Percentiles rank a stretch among this genome's conserved stretches.
These are phyloP conservation scores for Picea abies DNA, from an alignment of 83 land plant species.

Conservation along the genomic window DNA sequence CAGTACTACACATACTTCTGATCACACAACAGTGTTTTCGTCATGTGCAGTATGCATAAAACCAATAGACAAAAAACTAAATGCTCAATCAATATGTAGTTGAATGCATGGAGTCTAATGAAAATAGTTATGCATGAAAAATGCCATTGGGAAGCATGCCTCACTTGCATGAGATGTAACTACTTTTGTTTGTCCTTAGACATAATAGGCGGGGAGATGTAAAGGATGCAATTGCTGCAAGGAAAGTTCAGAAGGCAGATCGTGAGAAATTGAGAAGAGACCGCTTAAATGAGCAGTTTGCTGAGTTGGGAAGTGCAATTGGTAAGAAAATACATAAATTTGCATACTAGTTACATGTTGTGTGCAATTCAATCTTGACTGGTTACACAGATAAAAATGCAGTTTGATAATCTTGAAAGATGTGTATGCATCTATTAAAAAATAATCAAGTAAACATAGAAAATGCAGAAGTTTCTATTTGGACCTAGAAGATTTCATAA, in stretches of 20 bases:
- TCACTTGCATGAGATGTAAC: too few species aligned
- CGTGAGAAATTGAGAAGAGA: conserved; percentile 81
- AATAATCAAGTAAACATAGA: not conserved
- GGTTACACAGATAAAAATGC: not conserved
- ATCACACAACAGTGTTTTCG: too few species aligned
- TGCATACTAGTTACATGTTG: not conserved
- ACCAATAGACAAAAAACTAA: too few species aligned
- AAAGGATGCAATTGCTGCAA: conserved; percentile 44
- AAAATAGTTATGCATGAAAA: too few species aligned
- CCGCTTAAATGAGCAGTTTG: conserved; percentile 75
- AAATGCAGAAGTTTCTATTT: not conserved
- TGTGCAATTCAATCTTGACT: too few species aligned
- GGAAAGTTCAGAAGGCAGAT: conserved; percentile 78
- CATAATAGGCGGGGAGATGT: conserved; percentile 12
- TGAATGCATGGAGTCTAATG: too few species aligned
- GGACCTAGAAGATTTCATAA: not conserved
- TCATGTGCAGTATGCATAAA: too few species aligned
- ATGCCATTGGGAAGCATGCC: too few species aligned
- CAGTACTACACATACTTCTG: too few species aligned
- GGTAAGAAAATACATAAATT: conserved; percentile 39
- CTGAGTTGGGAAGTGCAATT: conserved; percentile 65
- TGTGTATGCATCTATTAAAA: not conserved
- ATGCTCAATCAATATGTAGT: too few species aligned
- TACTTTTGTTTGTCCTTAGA: too few species aligned
- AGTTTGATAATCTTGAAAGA: not conserved